Conservation (phyloP, 2,329 filamentous ascomycete species). For the Monosporascus sp. region DNA sequence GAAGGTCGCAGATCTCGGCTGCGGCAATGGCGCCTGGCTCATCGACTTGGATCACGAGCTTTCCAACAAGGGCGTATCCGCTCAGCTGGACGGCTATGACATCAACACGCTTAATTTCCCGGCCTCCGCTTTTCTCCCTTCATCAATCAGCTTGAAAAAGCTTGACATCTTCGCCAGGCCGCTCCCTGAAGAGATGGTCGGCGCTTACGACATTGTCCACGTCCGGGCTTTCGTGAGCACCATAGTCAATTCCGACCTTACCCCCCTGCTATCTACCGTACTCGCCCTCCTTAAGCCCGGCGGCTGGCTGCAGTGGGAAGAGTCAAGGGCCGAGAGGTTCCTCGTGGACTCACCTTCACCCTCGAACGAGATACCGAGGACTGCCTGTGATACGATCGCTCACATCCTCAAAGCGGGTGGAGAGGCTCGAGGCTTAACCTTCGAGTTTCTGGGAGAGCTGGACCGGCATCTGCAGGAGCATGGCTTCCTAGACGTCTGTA, state of each 20-base stretch:
- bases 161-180: constrained; percentile 11
- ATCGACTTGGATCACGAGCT: constrained; percentile 12
- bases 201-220: constrained; percentile 19
- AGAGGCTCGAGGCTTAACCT: constrained; percentile 3
- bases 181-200: constrained; percentile 9
- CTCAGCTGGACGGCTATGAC: constrained; percentile 17
- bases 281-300: constrained; percentile 17
- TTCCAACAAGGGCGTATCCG: constrained; percentile 1
- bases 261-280: constrained; percentile 8
- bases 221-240: constrained; percentile 13
- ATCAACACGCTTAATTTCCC: constrained; percentile 18
- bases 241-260: constrained; percentile 8
- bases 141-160: constrained; percentile 9
- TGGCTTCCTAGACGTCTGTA: constrained; percentile 7
- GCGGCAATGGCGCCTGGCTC: constrained; percentile 21
- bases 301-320: constrained; percentile 21
- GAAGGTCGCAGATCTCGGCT: constrained; percentile 19
- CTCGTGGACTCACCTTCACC: constrained; percentile 9
- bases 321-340: constrained; percentile 8
- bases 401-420: constrained; percentile 3
- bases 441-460: constrained; percentile 6
- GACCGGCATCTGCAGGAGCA: constrained; percentile 4
- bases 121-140: constrained; percentile 6
- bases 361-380: constrained; percentile 1
- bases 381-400: constrained; percentile 10